Base-by-base conservation (phyloP, 768 basidiomycete species). In the Calocera viscosa region DNA sequence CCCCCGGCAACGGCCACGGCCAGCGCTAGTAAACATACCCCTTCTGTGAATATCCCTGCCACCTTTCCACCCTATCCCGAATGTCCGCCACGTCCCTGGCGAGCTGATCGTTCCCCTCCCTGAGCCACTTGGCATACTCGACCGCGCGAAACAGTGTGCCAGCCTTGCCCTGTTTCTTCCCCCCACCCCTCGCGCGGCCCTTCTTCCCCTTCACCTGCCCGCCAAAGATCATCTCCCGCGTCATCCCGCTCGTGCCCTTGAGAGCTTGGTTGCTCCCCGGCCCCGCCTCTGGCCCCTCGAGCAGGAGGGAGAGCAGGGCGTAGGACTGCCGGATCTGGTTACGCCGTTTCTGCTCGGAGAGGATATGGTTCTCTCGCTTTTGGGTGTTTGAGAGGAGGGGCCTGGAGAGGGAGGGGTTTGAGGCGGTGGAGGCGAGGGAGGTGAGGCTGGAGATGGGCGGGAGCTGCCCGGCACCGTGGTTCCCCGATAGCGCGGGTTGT, bases 251-350 rank as follows among this genome's bases (percentile, higher is more conserved):
- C 10, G 70, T 35, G 1, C 47, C 43, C n/a, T 67, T 69, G 35
- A 73, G 66, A 5, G 63, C 41, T 66, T 70, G 60, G 17, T 33
- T 40, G 67, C 63, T 14, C 71, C 40, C 83, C 85, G 40, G 19
- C 49, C 41, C 38, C 10, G 85, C 80, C 2, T 89, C 90, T 2
- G 85, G 86, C n/a, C 90, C 89, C 0, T 90, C 85, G 65, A 94
- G 85, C 26, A 95, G 79, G 0, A 86, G 78, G 34, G 91, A 92
- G 43, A 95, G 78, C 73, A 92, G 90, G 0, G 90, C 86, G 76
- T 94, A 95, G 41, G 91, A 91, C 69, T 90, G 87, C 43, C 90
- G 86, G 71, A 95, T 95, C 64, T 90, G 89, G 72, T 94, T 94
- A 11, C 93, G 85, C 8, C 93, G 89, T 72, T 91, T 91, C 77